Evolutionary conservation across 352 stramenopile genomes (phyloP).

Genomic region (Thalassiosira mediterranea): DNA sequence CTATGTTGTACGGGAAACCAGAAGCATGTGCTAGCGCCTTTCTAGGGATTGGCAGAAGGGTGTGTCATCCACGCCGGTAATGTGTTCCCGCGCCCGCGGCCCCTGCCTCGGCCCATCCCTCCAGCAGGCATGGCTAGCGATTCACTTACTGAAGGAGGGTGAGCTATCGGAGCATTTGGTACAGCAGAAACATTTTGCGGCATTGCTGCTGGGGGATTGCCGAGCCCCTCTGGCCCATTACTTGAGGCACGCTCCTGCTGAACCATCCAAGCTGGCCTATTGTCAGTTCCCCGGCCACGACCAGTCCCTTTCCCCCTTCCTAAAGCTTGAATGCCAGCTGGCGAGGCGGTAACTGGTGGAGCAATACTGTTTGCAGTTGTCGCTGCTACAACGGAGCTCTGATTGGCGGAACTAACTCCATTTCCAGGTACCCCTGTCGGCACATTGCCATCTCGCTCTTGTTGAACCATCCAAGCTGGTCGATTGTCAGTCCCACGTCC

Average conservation of each 20-base stretch:
- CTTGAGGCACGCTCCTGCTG: slow-evolving; percentile 4
- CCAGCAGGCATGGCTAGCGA: slow-evolving; percentile 3
- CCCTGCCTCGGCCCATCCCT: slow-evolving; percentile 16
- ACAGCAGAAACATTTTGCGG: neutral
- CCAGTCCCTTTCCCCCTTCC: slow-evolving; percentile 9
- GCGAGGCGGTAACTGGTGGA: neutral
- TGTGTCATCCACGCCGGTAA: slow-evolving; percentile 48
- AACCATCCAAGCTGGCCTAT: slow-evolving; percentile 32
- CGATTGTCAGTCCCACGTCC: slow-evolving; percentile 12
- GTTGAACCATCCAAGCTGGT: slow-evolving; percentile 19
- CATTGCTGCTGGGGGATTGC: neutral
- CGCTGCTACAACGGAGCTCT: neutral
- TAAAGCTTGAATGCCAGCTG: neutral
- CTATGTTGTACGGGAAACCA: too few species aligned
- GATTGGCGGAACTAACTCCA: neutral
- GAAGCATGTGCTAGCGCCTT: too few species aligned
- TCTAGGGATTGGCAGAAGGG: too few species aligned
- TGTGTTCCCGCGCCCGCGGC: slow-evolving; percentile 25
- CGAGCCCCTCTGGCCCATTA: neutral
- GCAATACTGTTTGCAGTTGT: neutral
- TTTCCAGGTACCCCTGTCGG: neutral
- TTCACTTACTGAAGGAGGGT: neutral
- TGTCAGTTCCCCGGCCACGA: slow-evolving; percentile 16
- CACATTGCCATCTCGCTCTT: neutral
- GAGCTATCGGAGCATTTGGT: neutral